Evolutionary conservation across 2,329 filamentous ascomycete genomes (phyloP).

Genomic region (Didymella arachidicola): DNA sequence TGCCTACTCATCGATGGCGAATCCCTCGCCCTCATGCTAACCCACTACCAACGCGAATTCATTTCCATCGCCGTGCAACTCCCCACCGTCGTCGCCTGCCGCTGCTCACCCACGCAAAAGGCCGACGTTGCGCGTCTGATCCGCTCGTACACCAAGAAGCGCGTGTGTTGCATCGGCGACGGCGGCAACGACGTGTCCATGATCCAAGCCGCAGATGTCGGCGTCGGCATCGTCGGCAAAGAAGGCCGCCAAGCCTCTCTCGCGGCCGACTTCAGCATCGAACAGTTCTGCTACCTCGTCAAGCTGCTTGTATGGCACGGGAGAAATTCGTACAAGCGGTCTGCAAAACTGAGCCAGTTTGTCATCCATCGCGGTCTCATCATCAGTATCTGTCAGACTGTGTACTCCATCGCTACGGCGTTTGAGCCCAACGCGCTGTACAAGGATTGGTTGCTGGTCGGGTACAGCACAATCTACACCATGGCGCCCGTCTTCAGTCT

Average conservation of each 20-base stretch:
- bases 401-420: slow-evolving; percentile 91
- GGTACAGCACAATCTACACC: slow-evolving; percentile 95
- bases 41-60: slow-evolving; percentile 82
- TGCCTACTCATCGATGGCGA: slow-evolving; percentile 96
- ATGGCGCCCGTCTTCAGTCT: slow-evolving; percentile 91
- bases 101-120: slow-evolving; percentile 96
- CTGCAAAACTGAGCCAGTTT: slow-evolving; percentile 94
- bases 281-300: slow-evolving; percentile 92
- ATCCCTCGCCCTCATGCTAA: slow-evolving; percentile 82
- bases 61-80: slow-evolving; percentile 86
- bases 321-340: slow-evolving; percentile 94
- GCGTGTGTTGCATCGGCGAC: slow-evolving; percentile 96
- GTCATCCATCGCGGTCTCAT: slow-evolving; percentile 97
- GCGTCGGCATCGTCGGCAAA: slow-evolving; percentile 97
- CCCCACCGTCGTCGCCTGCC: slow-evolving; percentile 92
- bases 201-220: slow-evolving; percentile 98
- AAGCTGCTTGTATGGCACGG: slow-evolving; percentile 99
- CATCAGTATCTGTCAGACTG: slow-evolving; percentile 93
- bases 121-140: slow-evolving; percentile 92
- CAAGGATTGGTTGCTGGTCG: slow-evolving; percentile 92
- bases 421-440: slow-evolving; percentile 96
- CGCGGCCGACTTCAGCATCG: slow-evolving; percentile 95
- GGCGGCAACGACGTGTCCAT: slow-evolving; percentile 98
- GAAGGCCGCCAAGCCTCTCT: slow-evolving; percentile 94
- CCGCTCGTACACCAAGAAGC: slow-evolving; percentile 88